phyloP scores from a whole-genome alignment of 164 flowering plant genomes.

The Aristolochia contorta region DNA sequence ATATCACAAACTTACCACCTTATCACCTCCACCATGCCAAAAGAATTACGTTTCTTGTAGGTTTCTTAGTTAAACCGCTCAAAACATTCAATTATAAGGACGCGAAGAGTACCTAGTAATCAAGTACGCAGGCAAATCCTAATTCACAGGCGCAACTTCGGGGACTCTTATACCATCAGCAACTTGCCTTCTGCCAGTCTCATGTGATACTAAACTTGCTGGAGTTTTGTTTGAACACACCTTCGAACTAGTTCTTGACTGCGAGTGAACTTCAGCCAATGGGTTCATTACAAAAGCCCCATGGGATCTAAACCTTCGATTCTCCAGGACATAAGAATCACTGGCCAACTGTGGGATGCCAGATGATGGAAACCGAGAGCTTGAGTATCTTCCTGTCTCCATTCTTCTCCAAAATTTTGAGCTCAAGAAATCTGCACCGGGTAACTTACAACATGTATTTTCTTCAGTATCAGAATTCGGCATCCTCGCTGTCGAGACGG shows the following conservation, averaged over 20 bases:
- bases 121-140: slow-evolving; percentile 6
- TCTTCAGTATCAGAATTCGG: slow-evolving; percentile 23
- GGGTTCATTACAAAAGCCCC: slow-evolving; percentile 71
- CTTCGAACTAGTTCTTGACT: slow-evolving; percentile 26
- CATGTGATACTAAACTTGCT: slow-evolving; percentile 10
- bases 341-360: slow-evolving; percentile 22
- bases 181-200: slow-evolving; percentile 15
- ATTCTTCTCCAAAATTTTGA: slow-evolving; percentile 75
- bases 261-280: slow-evolving; percentile 48
- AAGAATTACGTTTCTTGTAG: too few relatives aligned
- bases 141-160: slow-evolving; percentile 15
- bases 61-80: too few relatives aligned
- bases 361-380: slow-evolving; percentile 34
- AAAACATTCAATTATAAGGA: too few relatives aligned
- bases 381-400: slow-evolving; percentile 29
- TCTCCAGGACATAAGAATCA: slow-evolving; percentile 24
- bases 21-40: too few relatives aligned
- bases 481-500: slow-evolving; percentile 58
- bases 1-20: too few relatives aligned
- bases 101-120: slow-evolving; percentile 20
- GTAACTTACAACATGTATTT: slow-evolving; percentile 57
- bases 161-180: slow-evolving; percentile 8
- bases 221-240: slow-evolving; percentile 14
- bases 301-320: slow-evolving; percentile 32
- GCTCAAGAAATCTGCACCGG: slow-evolving; percentile 80